Conservation (phyloP, 352 stramenopile species). For the Phytophthora pistaciae region DNA sequence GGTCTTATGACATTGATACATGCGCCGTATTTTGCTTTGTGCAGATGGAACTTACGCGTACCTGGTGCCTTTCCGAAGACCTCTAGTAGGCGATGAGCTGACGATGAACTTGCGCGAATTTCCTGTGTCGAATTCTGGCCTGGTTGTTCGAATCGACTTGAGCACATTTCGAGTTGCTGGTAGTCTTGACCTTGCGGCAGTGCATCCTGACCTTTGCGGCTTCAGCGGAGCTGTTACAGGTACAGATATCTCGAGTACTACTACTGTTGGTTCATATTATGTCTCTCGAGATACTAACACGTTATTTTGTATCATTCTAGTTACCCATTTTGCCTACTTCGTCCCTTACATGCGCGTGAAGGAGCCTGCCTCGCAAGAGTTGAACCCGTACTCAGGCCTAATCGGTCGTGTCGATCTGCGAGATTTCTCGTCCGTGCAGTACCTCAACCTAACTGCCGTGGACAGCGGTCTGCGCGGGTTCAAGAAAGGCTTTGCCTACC, state of each 20-base stretch:
- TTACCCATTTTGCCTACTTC: constrained; percentile 80
- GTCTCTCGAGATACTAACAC: not conserved
- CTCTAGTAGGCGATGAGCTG: constrained; percentile 54
- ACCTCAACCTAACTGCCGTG: constrained; percentile 59
- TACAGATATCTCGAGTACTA: constrained; percentile 17
- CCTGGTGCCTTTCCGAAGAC: constrained; percentile 60
- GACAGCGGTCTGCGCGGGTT: constrained; percentile 71
- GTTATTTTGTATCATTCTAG: constrained; percentile 24
- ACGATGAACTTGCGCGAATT: constrained; percentile 79
- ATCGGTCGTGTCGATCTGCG: constrained; percentile 70
- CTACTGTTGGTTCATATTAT: not conserved
- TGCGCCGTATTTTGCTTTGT: too few relatives aligned
- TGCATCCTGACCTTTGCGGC: constrained; percentile 59
- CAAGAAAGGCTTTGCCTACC: constrained; percentile 77
- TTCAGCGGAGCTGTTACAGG: constrained; percentile 75
- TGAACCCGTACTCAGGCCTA: constrained; percentile 67
- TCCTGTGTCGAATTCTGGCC: constrained; percentile 66
- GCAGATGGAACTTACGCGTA: constrained; percentile 73
- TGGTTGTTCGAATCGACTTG: constrained; percentile 69
- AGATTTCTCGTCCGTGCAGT: constrained; percentile 63
- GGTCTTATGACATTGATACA: too few relatives aligned
- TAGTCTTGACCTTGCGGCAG: constrained; percentile 60
- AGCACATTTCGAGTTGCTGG: constrained; percentile 48
- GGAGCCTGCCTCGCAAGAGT: constrained; percentile 36
- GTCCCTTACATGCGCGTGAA: constrained; percentile 70